phyloP scores from a whole-genome alignment of 208 protist species.

The Balamuthia mandrillaris region DNA sequence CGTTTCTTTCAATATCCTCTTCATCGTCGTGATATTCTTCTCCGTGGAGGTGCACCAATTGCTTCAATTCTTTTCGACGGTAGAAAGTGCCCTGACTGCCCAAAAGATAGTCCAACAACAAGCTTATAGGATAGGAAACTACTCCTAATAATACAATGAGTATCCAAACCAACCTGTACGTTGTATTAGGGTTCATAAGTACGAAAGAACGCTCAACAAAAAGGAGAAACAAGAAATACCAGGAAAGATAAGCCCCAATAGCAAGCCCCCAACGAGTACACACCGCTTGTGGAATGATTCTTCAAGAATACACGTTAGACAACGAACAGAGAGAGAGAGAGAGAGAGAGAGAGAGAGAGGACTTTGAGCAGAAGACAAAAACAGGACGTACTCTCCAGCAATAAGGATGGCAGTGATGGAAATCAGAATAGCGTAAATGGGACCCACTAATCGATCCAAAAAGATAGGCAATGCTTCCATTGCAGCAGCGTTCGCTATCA shows the following conservation, averaged over 20 bases:
- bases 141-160: constrained; percentile 59
- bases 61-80: constrained; percentile 48
- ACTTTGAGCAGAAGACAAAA: too few species aligned
- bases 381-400: constrained; percentile 69
- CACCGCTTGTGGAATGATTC: constrained; percentile 71
- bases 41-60: constrained; percentile 47
- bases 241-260: constrained; percentile 58
- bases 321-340: too few species aligned
- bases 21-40: too few species aligned
- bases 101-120: constrained; percentile 59
- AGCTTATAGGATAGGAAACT: constrained; percentile 56
- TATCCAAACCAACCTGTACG: constrained; percentile 58
- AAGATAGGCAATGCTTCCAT: constrained; percentile 66
- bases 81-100: constrained; percentile 49
- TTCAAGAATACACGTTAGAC: not conserved
- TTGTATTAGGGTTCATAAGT: not conserved
- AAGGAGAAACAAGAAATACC: constrained; percentile 5
- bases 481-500: constrained; percentile 56
- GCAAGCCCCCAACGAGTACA: constrained; percentile 67
- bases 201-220: not conserved
- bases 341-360: too few species aligned
- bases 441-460: constrained; percentile 52
- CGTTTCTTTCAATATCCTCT: not conserved
- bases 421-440: constrained; percentile 60
- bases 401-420: constrained; percentile 68